Conservation (phyloP, 2,329 filamentous ascomycete species). For the Apiospora sp. region DNA sequence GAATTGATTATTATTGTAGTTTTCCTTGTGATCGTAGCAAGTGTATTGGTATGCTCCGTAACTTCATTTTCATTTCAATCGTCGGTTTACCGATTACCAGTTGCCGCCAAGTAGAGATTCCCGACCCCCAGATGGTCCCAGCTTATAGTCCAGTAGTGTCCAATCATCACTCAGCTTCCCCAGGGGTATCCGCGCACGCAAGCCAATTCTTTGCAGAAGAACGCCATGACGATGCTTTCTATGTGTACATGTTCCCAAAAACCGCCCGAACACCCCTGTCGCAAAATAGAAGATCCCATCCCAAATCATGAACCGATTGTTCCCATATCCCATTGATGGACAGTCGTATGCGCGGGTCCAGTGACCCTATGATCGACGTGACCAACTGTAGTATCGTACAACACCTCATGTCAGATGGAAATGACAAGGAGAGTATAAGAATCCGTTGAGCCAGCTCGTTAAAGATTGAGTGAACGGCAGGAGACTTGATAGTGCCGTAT, state of each 20-base stretch:
- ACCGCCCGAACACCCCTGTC: slow-evolving; percentile 32
- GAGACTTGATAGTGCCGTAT: slow-evolving; percentile 2
- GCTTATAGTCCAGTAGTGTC: slow-evolving; percentile 15
- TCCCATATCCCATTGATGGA: slow-evolving; percentile 24
- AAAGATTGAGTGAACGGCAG: slow-evolving; percentile 8
- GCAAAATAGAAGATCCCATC: slow-evolving; percentile 21
- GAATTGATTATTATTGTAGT: neutral
- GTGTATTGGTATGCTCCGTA: neutral
- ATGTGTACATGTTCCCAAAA: slow-evolving; percentile 36
- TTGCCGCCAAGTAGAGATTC: slow-evolving; percentile 20
- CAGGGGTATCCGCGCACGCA: slow-evolving; percentile 42
- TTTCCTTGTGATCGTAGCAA: slow-evolving; percentile 8
- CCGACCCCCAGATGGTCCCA: slow-evolving; percentile 14
- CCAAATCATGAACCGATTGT: slow-evolving; percentile 28
- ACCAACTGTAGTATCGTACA: slow-evolving; percentile 26
- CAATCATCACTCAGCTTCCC: slow-evolving; percentile 32
- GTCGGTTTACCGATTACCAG: slow-evolving; percentile 30
- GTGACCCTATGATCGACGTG: slow-evolving; percentile 26
- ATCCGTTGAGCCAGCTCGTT: slow-evolving; percentile 29
- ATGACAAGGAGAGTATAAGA: slow-evolving; percentile 24
- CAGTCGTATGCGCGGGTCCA: slow-evolving; percentile 27
- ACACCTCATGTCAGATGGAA: slow-evolving; percentile 11
- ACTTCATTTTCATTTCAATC: slow-evolving; percentile 21
- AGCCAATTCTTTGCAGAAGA: slow-evolving; percentile 39
- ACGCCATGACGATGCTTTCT: slow-evolving; percentile 40